Evolutionary conservation across 164 flowering plant species (phyloP).

Genomic region (Magnolia officinalis): DNA sequence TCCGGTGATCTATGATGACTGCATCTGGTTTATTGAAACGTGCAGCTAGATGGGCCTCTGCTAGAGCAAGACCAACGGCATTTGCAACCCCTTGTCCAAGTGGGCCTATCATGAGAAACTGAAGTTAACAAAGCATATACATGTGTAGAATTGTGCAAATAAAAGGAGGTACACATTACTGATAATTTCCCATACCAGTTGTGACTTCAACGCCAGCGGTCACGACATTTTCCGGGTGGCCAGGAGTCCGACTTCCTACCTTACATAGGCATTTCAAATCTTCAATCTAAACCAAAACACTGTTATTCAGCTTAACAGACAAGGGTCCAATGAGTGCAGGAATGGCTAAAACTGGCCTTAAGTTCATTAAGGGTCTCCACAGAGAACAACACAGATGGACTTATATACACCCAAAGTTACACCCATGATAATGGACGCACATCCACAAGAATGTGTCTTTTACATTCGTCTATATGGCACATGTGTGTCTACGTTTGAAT

Average conservation of each 20-base stretch:
- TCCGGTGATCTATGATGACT: constrained; percentile 41
- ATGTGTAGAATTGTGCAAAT: not conserved
- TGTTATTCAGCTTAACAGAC: not conserved
- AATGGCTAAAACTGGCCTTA: not conserved
- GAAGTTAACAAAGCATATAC: not conserved
- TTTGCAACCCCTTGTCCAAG: constrained; percentile 67
- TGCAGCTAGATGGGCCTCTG: constrained; percentile 54
- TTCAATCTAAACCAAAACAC: constrained; percentile 24
- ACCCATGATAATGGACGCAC: no score
- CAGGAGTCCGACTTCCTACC: constrained; percentile 50
- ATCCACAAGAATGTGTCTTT: no score
- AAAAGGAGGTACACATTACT: not conserved
- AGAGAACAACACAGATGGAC: no score
- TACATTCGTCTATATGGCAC: no score
- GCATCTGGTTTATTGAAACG: constrained; percentile 51
- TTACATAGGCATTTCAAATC: constrained; percentile 42
- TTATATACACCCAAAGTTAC: no score
- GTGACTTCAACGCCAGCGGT: constrained; percentile 60
- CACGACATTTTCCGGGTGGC: constrained; percentile 53
- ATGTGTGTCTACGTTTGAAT: no score
- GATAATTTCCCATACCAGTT: constrained; percentile 33
- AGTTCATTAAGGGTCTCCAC: no score
- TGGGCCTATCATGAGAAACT: constrained; percentile 35
- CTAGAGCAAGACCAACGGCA: constrained; percentile 64
- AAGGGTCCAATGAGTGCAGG: not conserved